These are phyloP conservation scores for Sphaerostilbella broomeana DNA, from an alignment of 2,329 filamentous ascomycete genomes.

Conservation along the genomic window DNA sequence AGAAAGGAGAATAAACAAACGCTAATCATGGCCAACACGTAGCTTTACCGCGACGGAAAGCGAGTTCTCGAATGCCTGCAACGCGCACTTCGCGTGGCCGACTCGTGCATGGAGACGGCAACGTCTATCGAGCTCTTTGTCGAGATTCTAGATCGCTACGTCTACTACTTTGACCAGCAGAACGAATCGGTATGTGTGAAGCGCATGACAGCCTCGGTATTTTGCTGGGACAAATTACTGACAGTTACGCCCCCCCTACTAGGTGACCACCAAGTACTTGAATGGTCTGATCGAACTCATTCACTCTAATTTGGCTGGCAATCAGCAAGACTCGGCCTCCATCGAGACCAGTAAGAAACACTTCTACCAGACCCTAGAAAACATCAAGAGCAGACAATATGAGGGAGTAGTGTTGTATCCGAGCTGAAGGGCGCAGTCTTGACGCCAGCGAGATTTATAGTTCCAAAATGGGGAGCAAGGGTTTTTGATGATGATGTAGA, in stretches of 20 bases:
- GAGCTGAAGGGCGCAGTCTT: constrained; percentile 31
- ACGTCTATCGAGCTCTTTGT: constrained; percentile 97
- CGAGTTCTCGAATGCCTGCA: constrained; percentile 94
- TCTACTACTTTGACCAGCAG: constrained; percentile 99
- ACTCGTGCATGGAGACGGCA: constrained; percentile 97
- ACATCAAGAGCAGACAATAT: constrained; percentile 85
- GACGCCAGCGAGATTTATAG: no score
- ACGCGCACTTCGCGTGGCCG: constrained; percentile 87
- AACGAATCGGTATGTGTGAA: constrained; percentile 78
- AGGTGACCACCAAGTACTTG: constrained; percentile 92
- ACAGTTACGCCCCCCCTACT: constrained; percentile 3
- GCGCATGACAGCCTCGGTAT: not conserved
- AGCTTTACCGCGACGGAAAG: constrained; percentile 97
- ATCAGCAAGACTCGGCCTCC: constrained; percentile 70
- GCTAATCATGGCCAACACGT: constrained; percentile 18
- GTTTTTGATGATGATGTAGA: constrained; percentile 6
- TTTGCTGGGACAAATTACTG: constrained; percentile 10
- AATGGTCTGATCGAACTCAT: constrained; percentile 98
- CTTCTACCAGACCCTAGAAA: constrained; percentile 90
- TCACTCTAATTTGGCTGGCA: constrained; percentile 87
- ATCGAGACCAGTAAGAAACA: constrained; percentile 88
- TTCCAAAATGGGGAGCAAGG: not conserved
- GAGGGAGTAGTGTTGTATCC: constrained; percentile 78
- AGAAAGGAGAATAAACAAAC: not conserved
- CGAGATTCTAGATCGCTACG: constrained; percentile 95